A percentile compares a stretch with the other conserved stretches of the same genome.
Conservation (phyloP, 179 eudicot species). For the Pouteria campechiana region DNA sequence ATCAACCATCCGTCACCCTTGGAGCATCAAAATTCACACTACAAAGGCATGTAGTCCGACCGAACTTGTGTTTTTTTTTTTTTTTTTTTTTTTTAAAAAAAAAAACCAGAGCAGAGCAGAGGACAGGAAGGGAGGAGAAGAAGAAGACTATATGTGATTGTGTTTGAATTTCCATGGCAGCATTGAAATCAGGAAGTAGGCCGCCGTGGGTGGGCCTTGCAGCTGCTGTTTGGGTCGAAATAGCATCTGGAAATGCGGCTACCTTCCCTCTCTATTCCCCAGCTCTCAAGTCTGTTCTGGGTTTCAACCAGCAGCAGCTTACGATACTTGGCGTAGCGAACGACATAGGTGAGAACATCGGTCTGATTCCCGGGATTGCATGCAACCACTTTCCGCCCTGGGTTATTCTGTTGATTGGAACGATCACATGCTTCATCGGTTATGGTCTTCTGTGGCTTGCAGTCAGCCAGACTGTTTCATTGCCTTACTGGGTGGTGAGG, state of each 20-base stretch:
- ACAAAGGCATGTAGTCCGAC: no score
- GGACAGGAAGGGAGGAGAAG: no score
- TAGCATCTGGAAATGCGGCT: constrained; percentile 54
- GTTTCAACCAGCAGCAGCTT: constrained; percentile 55
- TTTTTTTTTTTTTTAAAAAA: no score
- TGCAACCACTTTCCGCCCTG: constrained; percentile 68
- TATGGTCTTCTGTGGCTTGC: constrained; percentile 67
- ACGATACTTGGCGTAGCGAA: constrained; percentile 77
- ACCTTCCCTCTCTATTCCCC: constrained; percentile 62
- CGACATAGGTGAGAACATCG: constrained; percentile 70
- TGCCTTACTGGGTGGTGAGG: constrained; percentile 73
- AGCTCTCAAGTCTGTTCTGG: constrained; percentile 57
- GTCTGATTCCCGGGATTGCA: constrained; percentile 57
- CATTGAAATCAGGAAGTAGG: constrained; percentile 47
- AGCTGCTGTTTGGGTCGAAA: constrained; percentile 62
- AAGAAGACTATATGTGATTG: no score
- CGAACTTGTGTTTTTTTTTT: no score
- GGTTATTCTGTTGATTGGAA: constrained; percentile 50
- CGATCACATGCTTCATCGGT: constrained; percentile 39
- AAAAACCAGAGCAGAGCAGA: no score
- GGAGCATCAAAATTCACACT: no score
- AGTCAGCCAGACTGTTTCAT: constrained; percentile 27
- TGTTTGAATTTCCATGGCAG: constrained; percentile 24
- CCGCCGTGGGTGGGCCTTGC: constrained; percentile 78
- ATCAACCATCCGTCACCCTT: no score